These are phyloP conservation scores for Schizosaccharomyces cryophilus DNA, from an alignment of 805 yeast genomes.

Conservation along the genomic window DNA sequence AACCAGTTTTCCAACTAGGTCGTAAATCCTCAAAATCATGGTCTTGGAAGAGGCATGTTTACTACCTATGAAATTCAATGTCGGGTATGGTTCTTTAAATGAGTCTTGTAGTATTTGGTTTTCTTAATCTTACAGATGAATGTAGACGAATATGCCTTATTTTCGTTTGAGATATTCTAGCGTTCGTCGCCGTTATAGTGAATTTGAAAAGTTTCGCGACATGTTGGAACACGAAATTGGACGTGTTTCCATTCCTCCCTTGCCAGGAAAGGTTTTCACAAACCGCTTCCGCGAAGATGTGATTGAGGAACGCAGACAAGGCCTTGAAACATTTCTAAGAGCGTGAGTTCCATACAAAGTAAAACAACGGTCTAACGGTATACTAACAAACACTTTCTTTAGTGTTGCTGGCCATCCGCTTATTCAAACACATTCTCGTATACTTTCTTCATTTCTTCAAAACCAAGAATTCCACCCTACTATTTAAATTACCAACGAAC, in stretches of 20 bases:
- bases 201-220: constrained; percentile 59
- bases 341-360: constrained; percentile 11
- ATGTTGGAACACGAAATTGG: constrained; percentile 52
- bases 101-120: not conserved
- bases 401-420: constrained; percentile 83
- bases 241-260: constrained; percentile 57
- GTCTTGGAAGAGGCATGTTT: constrained; percentile 35
- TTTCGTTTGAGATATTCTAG: constrained; percentile 37
- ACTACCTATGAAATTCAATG: constrained; percentile 85
- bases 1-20: constrained; percentile 14
- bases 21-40: constrained; percentile 54
- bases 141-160: constrained; percentile 61
- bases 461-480: constrained; percentile 29
- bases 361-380: not conserved
- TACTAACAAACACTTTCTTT: constrained; percentile 2
- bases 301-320: constrained; percentile 62
- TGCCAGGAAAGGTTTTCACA: constrained; percentile 71
- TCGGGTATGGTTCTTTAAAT: constrained; percentile 18
- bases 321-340: constrained; percentile 53
- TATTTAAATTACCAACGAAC: not conserved
- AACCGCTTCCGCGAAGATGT: constrained; percentile 60
- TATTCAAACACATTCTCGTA: constrained; percentile 63
- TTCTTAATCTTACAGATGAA: not conserved
- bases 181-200: constrained; percentile 72
- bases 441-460: constrained; percentile 62